Conservation (phyloP, 805 yeast genomes). For the Metschnikowia corniflorae region DNA sequence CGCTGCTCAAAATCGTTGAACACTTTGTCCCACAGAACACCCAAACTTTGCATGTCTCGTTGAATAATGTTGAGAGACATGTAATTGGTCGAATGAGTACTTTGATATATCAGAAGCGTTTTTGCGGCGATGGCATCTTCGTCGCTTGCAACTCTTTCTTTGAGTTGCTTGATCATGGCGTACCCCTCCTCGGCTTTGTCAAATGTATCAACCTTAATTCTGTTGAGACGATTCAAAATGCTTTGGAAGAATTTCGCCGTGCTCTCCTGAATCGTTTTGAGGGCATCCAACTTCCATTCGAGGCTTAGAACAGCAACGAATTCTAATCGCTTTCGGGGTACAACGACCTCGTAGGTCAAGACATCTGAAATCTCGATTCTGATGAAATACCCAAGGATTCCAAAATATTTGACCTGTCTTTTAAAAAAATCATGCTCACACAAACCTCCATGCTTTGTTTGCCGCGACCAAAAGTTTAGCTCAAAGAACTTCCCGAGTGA, state of each 20-base stretch:
- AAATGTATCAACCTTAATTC: constrained; percentile 72
- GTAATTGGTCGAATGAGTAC: constrained; percentile 60
- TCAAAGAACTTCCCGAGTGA: constrained; percentile 94
- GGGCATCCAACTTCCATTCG: constrained; percentile 61
- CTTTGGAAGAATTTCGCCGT: constrained; percentile 66
- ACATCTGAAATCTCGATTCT: constrained; percentile 73
- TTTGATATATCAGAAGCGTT: constrained; percentile 50
- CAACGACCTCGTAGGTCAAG: constrained; percentile 72
- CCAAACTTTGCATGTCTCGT: constrained; percentile 70
- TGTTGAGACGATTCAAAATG: constrained; percentile 60
- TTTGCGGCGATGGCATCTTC: constrained; percentile 39
- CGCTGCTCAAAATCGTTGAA: constrained; percentile 74
- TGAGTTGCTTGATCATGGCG: constrained; percentile 55
- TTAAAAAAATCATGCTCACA: constrained; percentile 81
- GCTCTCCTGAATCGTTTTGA: constrained; percentile 49
- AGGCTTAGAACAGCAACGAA: constrained; percentile 75
- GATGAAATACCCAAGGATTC: constrained; percentile 73
- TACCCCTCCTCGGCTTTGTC: constrained; percentile 71
- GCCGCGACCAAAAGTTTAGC: constrained; percentile 65
- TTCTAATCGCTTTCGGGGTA: constrained; percentile 66
- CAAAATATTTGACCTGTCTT: constrained; percentile 81
- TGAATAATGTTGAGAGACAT: constrained; percentile 66
- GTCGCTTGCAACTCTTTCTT: constrained; percentile 50
- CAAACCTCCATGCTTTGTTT: constrained; percentile 35
- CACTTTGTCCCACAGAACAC: constrained; percentile 83